Percentiles rank a stretch among this genome's conserved stretches.
phyloP scores from a whole-genome alignment of 169 alveolate genomes.

The Hepatocystis sp. region DNA sequence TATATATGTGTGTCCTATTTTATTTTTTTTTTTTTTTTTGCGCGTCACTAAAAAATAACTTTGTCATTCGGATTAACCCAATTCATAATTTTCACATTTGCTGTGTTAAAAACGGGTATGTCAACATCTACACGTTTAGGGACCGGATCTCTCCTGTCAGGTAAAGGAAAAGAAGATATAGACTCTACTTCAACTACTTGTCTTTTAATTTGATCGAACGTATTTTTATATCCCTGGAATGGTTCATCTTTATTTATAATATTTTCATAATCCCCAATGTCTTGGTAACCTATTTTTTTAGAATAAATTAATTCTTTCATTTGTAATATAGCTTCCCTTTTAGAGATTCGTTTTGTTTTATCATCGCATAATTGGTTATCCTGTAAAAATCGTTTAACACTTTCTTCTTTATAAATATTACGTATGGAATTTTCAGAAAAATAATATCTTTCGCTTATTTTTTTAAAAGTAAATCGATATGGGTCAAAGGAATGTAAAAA shows the following conservation, averaged over 20 bases:
- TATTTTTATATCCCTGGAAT: constrained; percentile 75
- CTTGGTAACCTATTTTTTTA: constrained; percentile 79
- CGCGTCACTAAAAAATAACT: constrained; percentile 84
- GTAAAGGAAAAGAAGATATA: constrained; percentile 81
- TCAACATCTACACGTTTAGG: constrained; percentile 93
- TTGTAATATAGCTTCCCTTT: constrained; percentile 63
- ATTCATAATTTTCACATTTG: constrained; percentile 87
- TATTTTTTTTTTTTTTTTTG: constrained; percentile 8
- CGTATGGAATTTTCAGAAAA: constrained; percentile 26
- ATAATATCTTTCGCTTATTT: constrained; percentile 87
- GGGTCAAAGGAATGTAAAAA: constrained; percentile 90
- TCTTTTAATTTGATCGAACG: constrained; percentile 83
- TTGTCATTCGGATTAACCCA: constrained; percentile 93
- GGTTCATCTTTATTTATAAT: constrained; percentile 79
- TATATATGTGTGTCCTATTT: not conserved
- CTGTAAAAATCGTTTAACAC: constrained; percentile 41
- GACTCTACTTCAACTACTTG: constrained; percentile 86
- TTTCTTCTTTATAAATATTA: constrained; percentile 54
- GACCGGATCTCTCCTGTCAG: constrained; percentile 87
- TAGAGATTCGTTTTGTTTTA: constrained; percentile 67
- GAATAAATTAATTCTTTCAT: constrained; percentile 46
- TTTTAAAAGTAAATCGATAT: constrained; percentile 83
- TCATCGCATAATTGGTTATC: constrained; percentile 73
- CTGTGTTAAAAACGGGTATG: constrained; percentile 84
- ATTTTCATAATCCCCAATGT: constrained; percentile 81